Evolutionary conservation across 768 basidiomycete species (phyloP).

Genomic region (Pleurotus djamor): DNA sequence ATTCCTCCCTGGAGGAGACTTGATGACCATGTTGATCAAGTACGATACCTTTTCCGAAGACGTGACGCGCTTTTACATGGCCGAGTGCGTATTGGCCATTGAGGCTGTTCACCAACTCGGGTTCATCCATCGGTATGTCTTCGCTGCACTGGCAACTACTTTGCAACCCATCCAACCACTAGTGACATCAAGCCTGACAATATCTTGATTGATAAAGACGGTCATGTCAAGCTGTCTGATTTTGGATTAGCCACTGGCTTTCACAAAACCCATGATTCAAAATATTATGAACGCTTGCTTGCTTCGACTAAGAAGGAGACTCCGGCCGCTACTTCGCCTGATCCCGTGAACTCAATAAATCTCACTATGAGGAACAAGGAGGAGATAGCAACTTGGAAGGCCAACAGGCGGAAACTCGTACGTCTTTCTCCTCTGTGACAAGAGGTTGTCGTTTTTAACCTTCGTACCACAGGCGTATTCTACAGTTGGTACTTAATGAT

Average conservation of each 20-base stretch:
- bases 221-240: slow-evolving; percentile 97
- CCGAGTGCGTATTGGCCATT: slow-evolving; percentile 97
- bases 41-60: slow-evolving; percentile 99
- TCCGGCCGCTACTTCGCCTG: slow-evolving; percentile 50
- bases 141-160: neutral
- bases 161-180: neutral
- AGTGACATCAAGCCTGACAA: slow-evolving; percentile 99
- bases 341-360: slow-evolving; percentile 97
- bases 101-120: slow-evolving; percentile 97
- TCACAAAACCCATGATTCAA: slow-evolving; percentile 96
- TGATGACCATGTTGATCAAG: slow-evolving; percentile 99
- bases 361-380: slow-evolving; percentile 93
- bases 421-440: slow-evolving; percentile 14
- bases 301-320: slow-evolving; percentile 58
- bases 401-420: slow-evolving; percentile 93
- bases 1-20: slow-evolving; percentile 95
- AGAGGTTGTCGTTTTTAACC: neutral
- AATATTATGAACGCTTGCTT: slow-evolving; percentile 88
- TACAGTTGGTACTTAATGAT: slow-evolving; percentile 65
- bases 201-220: slow-evolving; percentile 83
- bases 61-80: slow-evolving; percentile 97
- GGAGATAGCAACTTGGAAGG: slow-evolving; percentile 98
- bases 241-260: slow-evolving; percentile 99
- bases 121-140: slow-evolving; percentile 88
- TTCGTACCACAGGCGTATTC: slow-evolving; percentile 75